These are phyloP conservation scores for Sambucus nigra DNA, from an alignment of 129 eudicot species.

Conservation along the genomic window DNA sequence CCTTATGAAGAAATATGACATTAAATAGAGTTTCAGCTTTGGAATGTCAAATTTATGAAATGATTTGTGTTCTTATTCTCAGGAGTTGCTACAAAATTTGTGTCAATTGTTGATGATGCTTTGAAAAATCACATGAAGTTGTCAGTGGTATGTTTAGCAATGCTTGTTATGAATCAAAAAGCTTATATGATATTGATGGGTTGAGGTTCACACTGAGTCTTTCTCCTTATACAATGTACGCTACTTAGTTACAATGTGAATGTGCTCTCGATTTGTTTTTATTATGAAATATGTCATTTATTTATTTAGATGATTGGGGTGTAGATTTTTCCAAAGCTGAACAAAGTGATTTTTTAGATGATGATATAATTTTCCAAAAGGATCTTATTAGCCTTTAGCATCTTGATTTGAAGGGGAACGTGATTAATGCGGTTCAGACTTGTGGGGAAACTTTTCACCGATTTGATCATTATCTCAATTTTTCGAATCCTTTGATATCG, in stretches of 20 bases:
- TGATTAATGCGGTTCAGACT: constrained; percentile 77
- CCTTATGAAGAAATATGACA: not conserved
- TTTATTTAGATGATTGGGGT: no score
- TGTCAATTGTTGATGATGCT: not conserved
- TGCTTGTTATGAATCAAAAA: constrained; percentile 15
- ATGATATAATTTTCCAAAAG: constrained; percentile 83
- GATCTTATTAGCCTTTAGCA: constrained; percentile 64
- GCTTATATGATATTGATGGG: constrained; percentile 29
- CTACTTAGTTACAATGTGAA: no score
- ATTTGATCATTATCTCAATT: constrained; percentile 52
- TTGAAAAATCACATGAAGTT: not conserved
- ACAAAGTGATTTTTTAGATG: constrained; percentile 77
- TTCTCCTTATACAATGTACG: no score
- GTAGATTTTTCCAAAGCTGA: constrained; percentile 60
- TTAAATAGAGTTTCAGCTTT: no score
- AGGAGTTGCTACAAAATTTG: constrained; percentile 7
- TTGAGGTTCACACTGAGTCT: constrained; percentile 15
- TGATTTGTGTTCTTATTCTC: no score
- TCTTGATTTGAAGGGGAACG: constrained; percentile 65
- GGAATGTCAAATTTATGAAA: no score
- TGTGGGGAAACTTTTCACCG: constrained; percentile 56
- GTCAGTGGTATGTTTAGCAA: no score
- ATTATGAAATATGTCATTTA: not conserved
- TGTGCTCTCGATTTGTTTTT: not conserved
- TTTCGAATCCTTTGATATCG: constrained; percentile 58